A percentile compares a stretch with the other conserved stretches of the same genome.
These are phyloP conservation scores for Fragilaria radians DNA, from an alignment of 108 stramenopile genomes.

Conservation along the genomic window DNA sequence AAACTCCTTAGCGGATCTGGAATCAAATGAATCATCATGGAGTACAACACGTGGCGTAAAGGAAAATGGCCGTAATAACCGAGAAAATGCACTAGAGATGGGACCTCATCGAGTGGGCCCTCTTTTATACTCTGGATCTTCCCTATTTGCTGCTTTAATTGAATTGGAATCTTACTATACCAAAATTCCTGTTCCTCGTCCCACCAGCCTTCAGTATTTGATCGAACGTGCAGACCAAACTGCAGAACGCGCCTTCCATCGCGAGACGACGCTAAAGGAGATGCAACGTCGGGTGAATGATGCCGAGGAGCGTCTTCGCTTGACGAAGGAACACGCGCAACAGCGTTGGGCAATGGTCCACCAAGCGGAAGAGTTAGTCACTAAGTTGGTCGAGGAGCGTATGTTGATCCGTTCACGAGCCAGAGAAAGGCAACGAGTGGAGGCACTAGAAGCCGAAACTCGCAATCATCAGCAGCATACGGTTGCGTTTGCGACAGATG, in stretches of 20 bases:
- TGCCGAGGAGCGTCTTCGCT: conserved; percentile 31
- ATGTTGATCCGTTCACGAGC: conserved; percentile 34
- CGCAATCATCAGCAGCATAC: conserved; percentile 1
- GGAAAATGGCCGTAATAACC: not conserved
- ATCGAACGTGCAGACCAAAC: conserved; percentile 17
- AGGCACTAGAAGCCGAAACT: conserved; percentile 10
- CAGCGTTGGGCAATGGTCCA: conserved; percentile 50
- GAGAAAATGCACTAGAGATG: conserved; percentile 1
- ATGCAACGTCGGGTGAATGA: conserved; percentile 25
- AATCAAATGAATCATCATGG: not conserved
- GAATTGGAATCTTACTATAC: conserved; percentile 49
- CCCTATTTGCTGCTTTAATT: conserved; percentile 23
- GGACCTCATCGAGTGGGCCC: conserved; percentile 19
- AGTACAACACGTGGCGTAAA: not conserved
- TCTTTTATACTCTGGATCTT: conserved; percentile 6
- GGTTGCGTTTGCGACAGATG: conserved; percentile 7
- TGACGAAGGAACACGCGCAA: conserved; percentile 35
- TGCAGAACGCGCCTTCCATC: conserved; percentile 23
- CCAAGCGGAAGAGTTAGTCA: conserved; percentile 35
- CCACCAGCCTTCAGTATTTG: not conserved
- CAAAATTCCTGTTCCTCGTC: not conserved
- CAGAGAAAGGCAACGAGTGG: conserved; percentile 23
- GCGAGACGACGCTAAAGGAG: conserved; percentile 37
- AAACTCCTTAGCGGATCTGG: not conserved
- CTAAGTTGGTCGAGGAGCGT: conserved; percentile 34